Conservation (phyloP, 805 yeast genomes). For the Torulaspora microellipsoides region DNA sequence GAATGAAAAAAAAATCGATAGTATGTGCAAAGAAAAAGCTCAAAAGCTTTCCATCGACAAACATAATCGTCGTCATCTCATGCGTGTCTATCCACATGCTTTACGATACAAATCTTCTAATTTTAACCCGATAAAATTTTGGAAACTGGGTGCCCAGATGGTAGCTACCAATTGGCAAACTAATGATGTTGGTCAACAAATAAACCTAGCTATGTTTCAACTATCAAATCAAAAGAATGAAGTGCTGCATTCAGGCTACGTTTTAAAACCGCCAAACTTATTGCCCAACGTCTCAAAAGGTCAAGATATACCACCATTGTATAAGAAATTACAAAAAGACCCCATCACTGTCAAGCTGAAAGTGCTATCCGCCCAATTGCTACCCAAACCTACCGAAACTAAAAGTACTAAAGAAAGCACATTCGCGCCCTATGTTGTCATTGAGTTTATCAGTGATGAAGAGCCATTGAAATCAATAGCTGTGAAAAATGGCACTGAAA, state of each 20-base stretch:
- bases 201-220: conserved; percentile 79
- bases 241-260: conserved; percentile 55
- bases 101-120: conserved; percentile 73
- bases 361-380: conserved; percentile 77
- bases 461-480: conserved; percentile 20
- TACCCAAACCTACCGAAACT: conserved; percentile 63
- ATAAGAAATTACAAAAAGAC: conserved; percentile 15
- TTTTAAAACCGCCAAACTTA: conserved; percentile 61
- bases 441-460: conserved; percentile 23
- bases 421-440: conserved; percentile 24
- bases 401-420: conserved; percentile 24
- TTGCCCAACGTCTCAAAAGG: conserved; percentile 28
- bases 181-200: conserved; percentile 80
- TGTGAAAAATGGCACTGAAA: conserved; percentile 21
- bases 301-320: conserved; percentile 25
- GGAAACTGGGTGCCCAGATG: conserved; percentile 88
- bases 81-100: conserved; percentile 86
- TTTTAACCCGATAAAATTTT: conserved; percentile 70
- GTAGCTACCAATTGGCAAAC: conserved; percentile 98
- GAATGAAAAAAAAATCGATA: conserved; percentile 63
- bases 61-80: conserved; percentile 70
- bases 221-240: conserved; percentile 39
- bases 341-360: conserved; percentile 36
- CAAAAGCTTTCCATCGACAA: conserved; percentile 56
- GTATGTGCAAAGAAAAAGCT: conserved; percentile 58